Conservation (phyloP, 2,329 filamentous ascomycete species). For the Ophiostoma quercus region DNA sequence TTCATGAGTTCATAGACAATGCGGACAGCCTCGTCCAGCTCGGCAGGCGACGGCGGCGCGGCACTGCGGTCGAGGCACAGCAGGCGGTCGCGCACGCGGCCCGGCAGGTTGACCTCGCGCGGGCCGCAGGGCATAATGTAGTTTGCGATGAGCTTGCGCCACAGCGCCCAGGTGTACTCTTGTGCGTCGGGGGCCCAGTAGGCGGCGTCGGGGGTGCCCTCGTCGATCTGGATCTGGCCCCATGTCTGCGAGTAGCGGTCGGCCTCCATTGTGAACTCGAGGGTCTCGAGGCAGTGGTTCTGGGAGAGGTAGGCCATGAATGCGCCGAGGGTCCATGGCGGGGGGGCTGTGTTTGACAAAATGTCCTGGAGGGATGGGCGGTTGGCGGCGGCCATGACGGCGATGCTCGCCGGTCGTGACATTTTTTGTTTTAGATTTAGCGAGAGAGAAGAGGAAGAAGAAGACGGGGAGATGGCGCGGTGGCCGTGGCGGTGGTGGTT, state of each 20-base stretch:
- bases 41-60: slow-evolving; percentile 65
- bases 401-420: slow-evolving; percentile 48
- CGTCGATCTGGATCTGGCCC: slow-evolving; percentile 40
- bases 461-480: slow-evolving; percentile 16
- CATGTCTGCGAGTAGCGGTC: slow-evolving; percentile 69
- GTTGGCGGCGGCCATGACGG: slow-evolving; percentile 40
- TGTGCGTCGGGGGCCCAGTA: slow-evolving; percentile 40
- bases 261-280: slow-evolving; percentile 95
- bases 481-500: neutral
- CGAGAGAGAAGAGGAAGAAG: slow-evolving; percentile 16
- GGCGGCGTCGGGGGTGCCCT: slow-evolving; percentile 32
- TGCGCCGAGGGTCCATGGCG: slow-evolving; percentile 83
- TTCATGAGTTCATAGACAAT: slow-evolving; percentile 97
- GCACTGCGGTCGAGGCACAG: slow-evolving; percentile 56
- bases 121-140: slow-evolving; percentile 84
- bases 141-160: slow-evolving; percentile 81
- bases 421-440: too few species aligned
- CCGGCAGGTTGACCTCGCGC: slow-evolving; percentile 85
- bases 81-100: slow-evolving; percentile 75
- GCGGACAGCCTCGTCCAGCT: slow-evolving; percentile 73
- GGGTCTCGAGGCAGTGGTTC: slow-evolving; percentile 92
- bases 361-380: slow-evolving; percentile 78
- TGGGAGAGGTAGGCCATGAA: slow-evolving; percentile 97
- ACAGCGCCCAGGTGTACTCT: slow-evolving; percentile 71
- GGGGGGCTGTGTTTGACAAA: slow-evolving; percentile 74